Evolutionary conservation across 1,284 basidiomycete species (phyloP), one percentile per base, ranked within the genome.

Genomic region (Sanghuangporus baumii): DNA sequence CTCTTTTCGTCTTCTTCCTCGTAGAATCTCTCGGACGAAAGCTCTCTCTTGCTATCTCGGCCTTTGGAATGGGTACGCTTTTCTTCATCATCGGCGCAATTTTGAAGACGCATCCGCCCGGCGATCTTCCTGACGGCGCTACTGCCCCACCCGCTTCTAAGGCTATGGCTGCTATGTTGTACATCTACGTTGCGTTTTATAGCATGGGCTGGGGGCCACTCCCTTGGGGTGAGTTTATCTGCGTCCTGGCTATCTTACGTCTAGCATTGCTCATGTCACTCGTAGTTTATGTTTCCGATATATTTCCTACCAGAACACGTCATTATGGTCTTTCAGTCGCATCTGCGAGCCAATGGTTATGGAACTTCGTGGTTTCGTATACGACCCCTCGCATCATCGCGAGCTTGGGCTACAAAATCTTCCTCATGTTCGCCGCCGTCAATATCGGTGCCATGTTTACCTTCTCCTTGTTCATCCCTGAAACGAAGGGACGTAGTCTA

Each of bases 251-350:
- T 50, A 18, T 50, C 23, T 51, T 51, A 18, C 43, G 16, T n/a
- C 16, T n/a, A 46, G 16, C 8, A n/a, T 20, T 11, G 50, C 31
- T 46, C 43, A 51, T 26, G 20, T 23, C 26, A 26, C 12, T 51
- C 31, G 18, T 26, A 51, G 50, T 51, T 7, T 51, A 51, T 26
- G 85, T 85, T 20, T 78, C 88, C 12, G 91, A 93, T 73, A 91
- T 93, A 71, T 93, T 93, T 82, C 88, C 87, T 34, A 93, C 89
- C 41, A 77, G 89, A 51, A 92, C 90, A 9, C 79, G 91, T 61
- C 87, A 90, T 70, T 91, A 87, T 69, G 91, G 91, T 55, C 77
- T 93, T 47, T 83, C 87, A 0, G 75, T 84, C 2, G 91, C 86
- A 1, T 85, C 86, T 56, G 82, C 83, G 9, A 82, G 88, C 1